Evolutionary conservation across 2,329 filamentous ascomycete genomes (phyloP), one percentile per base, ranked within the genome.

Genomic region (Dactylella cylindrospora): DNA sequence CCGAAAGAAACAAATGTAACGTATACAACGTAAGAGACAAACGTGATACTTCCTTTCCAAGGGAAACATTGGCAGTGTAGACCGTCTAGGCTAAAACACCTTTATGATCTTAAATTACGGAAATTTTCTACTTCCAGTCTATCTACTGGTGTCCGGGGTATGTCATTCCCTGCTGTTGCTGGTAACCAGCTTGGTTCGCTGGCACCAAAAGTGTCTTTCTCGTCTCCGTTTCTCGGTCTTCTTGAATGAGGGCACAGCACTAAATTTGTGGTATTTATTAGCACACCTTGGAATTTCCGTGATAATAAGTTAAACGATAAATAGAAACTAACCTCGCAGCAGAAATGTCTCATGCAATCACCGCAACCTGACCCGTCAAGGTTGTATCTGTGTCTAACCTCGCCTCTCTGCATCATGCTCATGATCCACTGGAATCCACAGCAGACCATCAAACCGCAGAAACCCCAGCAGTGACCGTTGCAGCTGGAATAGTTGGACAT

Each of bases 191-290:
- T 43, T 52, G 35, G 41, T 53, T 38, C 13, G 55, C 33, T 4
- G 55, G 55, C 6, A 61, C 55, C 31, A 61, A 41, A 10, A 52
- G 41, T n/a, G 55, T 43, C 22, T 53, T 61, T 33, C 55, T 46
- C 5, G 41, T 44, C 36, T 61, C 55, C 5, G 43, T 47, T 25
- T 61, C 55, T 7, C 55, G 33, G 36, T 82, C 79, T 52, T 82
- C 76, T 72, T 84, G 81, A 65, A 82, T 74, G 54, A 82, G 70
- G 4, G 75, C 74, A 67, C 80, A 83, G 74, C 79, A 82, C 28
- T 73, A 33, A 15, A 25, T 19, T 19, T 19, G n/a, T n/a, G n/a
- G n/a, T 9, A 47, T n/a, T 32, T 35, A 44, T 53, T 49, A 61
- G 41, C 41, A 49, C 26, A 10, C 25, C n/a, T 13, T 26, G 31